These are phyloP conservation scores for Trifolium fragiferum DNA, from an alignment of 306 rosid species.

Conservation along the genomic window DNA sequence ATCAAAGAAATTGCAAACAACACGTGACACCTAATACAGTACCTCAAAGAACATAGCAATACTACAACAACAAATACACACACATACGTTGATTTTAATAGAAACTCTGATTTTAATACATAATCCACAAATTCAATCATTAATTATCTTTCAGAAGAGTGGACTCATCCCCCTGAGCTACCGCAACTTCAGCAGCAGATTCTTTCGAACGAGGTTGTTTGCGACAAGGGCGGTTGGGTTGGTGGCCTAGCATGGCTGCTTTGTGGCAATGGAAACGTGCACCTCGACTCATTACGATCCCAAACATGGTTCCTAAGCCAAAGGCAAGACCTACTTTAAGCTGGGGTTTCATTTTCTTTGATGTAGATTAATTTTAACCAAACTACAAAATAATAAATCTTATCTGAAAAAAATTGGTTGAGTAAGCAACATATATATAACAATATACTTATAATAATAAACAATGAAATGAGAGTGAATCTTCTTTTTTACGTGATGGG, in stretches of 20 bases:
- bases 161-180: not conserved
- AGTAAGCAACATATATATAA: not conserved
- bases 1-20: no score
- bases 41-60: no score
- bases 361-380: not conserved
- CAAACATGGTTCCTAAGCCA: slow-evolving; percentile 56
- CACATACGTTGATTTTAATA: no score
- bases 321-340: slow-evolving; percentile 39
- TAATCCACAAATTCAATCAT: no score
- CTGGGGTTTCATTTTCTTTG: slow-evolving; percentile 22
- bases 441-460: not conserved
- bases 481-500: no score
- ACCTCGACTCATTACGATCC: slow-evolving; percentile 35
- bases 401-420: not conserved
- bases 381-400: not conserved
- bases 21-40: no score
- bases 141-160: not conserved
- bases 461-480: not conserved
- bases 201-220: slow-evolving; percentile 25
- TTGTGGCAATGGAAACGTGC: slow-evolving; percentile 28
- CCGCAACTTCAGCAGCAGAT: not conserved
- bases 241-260: not conserved
- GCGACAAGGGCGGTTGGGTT: slow-evolving; percentile 33
- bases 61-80: no score
- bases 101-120: no score